These are phyloP conservation scores for Fusarium avenaceum DNA, from an alignment of 2,329 filamentous ascomycete species.

Conservation along the genomic window DNA sequence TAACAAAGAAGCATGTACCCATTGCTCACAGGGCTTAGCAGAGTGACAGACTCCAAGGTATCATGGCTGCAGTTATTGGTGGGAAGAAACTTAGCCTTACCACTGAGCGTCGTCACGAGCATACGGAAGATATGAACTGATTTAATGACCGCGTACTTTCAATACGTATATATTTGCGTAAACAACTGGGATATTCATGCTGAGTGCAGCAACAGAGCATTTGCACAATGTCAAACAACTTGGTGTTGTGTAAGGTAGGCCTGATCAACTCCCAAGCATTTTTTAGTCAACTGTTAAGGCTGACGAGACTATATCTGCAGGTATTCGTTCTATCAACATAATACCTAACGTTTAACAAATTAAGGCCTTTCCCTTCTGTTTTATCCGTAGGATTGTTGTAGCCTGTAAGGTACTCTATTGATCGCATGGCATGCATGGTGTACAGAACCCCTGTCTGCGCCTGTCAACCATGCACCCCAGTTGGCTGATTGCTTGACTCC, in stretches of 20 bases:
- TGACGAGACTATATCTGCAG: not conserved
- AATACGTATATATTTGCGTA: slow-evolving; percentile 36
- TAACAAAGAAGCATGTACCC: slow-evolving; percentile 17
- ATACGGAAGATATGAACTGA: slow-evolving; percentile 9
- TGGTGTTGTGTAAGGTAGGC: not conserved
- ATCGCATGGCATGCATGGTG: slow-evolving; percentile 26
- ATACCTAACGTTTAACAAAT: not conserved
- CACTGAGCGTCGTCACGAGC: slow-evolving; percentile 37
- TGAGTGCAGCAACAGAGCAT: not conserved
- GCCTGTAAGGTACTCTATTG: slow-evolving; percentile 7
- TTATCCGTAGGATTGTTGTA: slow-evolving; percentile 13
- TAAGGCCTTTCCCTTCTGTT: not conserved
- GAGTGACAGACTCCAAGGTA: slow-evolving; percentile 4
- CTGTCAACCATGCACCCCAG: slow-evolving; percentile 24
- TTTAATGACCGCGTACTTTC: slow-evolving; percentile 31
- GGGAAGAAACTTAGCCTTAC: slow-evolving; percentile 5
- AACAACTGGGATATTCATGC: not conserved
- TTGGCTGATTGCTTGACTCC: not conserved
- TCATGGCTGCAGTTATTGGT: slow-evolving; percentile 23
- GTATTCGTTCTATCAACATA: not conserved
- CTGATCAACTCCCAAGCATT: not conserved
- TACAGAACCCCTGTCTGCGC: slow-evolving; percentile 18
- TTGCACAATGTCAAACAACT: not conserved
- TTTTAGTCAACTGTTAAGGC: not conserved
- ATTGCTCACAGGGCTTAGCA: slow-evolving; percentile 17